phyloP scores from a whole-genome alignment of 2,329 filamentous ascomycete species.

The Penicillium sp. region DNA sequence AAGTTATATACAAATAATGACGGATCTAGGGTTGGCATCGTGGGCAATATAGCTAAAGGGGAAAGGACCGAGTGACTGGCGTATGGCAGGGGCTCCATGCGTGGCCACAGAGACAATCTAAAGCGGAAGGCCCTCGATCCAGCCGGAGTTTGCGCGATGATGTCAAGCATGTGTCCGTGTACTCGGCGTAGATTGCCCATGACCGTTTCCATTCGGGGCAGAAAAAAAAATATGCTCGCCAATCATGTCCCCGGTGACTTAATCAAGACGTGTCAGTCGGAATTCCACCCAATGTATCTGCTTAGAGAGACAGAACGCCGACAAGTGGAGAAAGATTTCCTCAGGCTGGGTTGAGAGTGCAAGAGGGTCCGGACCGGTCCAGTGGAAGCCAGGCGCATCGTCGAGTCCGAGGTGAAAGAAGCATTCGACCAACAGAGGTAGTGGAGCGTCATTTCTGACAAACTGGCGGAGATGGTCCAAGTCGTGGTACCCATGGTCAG shows the following conservation, averaged over 20 bases:
- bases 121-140: neutral
- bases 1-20: neutral
- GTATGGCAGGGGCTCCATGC: neutral
- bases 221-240: constrained; percentile 1
- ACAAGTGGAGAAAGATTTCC: neutral
- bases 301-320: neutral
- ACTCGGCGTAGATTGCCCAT: constrained; percentile 2
- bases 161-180: neutral
- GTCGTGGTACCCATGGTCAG: neutral
- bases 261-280: neutral
- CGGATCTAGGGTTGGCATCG: neutral
- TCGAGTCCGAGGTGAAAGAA: neutral
- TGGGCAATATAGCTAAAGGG: neutral
- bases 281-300: neutral
- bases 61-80: neutral
- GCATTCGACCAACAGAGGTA: neutral
- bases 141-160: neutral
- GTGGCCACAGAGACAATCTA: neutral
- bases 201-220: constrained; percentile 1
- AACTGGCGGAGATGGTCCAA: neutral
- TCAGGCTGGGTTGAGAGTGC: neutral
- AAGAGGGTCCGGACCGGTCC: neutral
- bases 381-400: neutral
- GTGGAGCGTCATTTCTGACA: neutral
- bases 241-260: neutral